Conservation (phyloP, 179 eudicot genomes). For the Spinacia oleracea region DNA sequence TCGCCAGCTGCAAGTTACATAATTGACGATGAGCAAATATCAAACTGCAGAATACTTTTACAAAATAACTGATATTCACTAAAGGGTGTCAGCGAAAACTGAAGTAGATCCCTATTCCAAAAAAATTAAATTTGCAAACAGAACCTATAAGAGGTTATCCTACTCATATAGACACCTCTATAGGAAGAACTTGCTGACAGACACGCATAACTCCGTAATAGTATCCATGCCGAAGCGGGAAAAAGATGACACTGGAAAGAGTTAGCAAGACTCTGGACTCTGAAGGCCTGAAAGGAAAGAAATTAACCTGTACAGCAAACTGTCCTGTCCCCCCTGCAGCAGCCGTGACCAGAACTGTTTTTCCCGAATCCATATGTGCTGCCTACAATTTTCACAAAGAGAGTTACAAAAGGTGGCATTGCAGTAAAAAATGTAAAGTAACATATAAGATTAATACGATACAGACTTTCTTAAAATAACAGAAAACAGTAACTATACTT, state of each 20-base stretch:
- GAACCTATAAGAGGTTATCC: background rate
- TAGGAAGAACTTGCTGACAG: background rate
- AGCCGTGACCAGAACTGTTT: conserved; percentile 90
- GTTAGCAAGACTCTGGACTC: background rate
- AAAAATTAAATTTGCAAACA: background rate
- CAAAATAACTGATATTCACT: background rate
- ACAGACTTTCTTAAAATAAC: background rate
- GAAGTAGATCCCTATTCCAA: background rate
- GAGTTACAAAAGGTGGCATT: conserved; percentile 1
- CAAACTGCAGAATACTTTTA: background rate
- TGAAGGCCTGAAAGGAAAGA: conserved; percentile 8
- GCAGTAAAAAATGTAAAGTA: background rate
- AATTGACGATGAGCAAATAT: conserved; percentile 9
- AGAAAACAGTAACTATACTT: background rate
- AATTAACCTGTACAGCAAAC: conserved; percentile 90
- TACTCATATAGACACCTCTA: background rate
- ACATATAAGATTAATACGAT: background rate
- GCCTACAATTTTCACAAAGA: conserved; percentile 51
- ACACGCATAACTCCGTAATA: background rate
- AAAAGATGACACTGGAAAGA: conserved; percentile 7
- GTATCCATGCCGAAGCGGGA: background rate
- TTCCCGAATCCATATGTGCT: conserved; percentile 77
- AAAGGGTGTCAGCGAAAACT: background rate
- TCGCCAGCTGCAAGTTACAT: conserved; percentile 72
- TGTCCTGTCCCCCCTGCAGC: conserved; percentile 99